phyloP scores from a whole-genome alignment of 768 basidiomycete species.

The Dendrothele bispora region DNA sequence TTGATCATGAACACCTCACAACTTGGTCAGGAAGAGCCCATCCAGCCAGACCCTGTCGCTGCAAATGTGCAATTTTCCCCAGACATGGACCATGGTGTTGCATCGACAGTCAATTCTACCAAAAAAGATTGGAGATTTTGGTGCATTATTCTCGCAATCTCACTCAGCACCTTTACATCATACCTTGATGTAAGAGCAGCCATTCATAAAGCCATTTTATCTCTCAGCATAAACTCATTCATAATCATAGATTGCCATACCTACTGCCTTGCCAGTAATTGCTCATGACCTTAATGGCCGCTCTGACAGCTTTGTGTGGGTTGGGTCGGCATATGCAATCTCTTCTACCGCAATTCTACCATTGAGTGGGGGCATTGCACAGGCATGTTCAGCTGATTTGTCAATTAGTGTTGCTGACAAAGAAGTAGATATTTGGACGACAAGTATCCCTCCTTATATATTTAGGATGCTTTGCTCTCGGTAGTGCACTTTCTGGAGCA shows the following conservation, averaged over 20 bases:
- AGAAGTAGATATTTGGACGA: conserved; percentile 1
- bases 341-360: conserved; percentile 31
- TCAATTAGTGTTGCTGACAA: neutral
- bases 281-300: conserved; percentile 25
- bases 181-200: too few relatives aligned
- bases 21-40: too few relatives aligned
- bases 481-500: conserved; percentile 29
- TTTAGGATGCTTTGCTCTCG: conserved; percentile 16
- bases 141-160: too few relatives aligned
- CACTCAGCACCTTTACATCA: too few relatives aligned
- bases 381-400: conserved; percentile 20
- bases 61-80: too few relatives aligned
- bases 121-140: too few relatives aligned
- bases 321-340: conserved; percentile 23
- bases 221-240: too few relatives aligned
- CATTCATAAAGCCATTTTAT: too few relatives aligned
- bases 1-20: too few relatives aligned
- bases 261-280: conserved; percentile 31
- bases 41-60: too few relatives aligned
- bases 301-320: conserved; percentile 26
- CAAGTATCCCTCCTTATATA: neutral
- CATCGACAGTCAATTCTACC: too few relatives aligned
- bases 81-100: too few relatives aligned
- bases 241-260: conserved; percentile 20
- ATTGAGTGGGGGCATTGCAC: conserved; percentile 27